Percentiles rank a stretch among this genome's conserved stretches.
Conservation (phyloP, 768 basidiomycete genomes). For the Tubosaeta sp. region DNA sequence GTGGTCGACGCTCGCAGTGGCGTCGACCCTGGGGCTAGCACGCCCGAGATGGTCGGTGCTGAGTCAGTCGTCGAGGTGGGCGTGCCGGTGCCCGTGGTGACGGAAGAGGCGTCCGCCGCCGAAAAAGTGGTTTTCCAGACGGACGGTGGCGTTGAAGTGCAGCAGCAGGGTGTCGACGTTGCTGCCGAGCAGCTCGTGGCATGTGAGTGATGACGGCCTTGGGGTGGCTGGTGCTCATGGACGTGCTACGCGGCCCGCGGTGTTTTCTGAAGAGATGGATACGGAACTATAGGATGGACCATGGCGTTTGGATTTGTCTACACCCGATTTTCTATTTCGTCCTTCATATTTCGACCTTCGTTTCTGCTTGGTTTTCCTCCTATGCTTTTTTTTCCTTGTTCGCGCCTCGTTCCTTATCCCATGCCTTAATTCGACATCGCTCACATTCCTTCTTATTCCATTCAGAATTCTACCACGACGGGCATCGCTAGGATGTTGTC, state of each 20-base stretch:
- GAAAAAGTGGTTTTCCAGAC: background rate
- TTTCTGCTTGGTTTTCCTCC: background rate
- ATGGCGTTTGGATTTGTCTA: background rate
- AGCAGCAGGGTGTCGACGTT: background rate
- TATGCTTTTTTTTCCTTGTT: background rate
- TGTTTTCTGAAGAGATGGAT: background rate
- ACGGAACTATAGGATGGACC: background rate
- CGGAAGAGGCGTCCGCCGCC: background rate
- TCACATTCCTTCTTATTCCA: constrained; percentile 11
- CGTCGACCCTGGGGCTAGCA: too few relatives aligned
- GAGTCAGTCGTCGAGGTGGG: background rate
- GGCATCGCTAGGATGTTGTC: constrained; percentile 10
- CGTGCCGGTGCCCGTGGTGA: background rate
- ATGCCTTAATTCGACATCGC: background rate
- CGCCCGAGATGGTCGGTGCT: background rate
- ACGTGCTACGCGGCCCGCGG: background rate
- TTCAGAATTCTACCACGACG: constrained; percentile 10
- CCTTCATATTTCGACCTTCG: background rate
- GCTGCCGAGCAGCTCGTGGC: background rate
- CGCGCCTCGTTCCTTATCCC: constrained; percentile 4
- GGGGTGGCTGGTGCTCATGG: constrained; percentile 1
- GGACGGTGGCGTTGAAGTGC: background rate
- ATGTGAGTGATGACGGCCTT: constrained; percentile 7
- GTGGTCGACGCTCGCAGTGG: background rate
- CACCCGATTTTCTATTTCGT: background rate